Evolutionary conservation across 2,329 filamentous ascomycete genomes (phyloP).

Genomic region (Nemania sp.): DNA sequence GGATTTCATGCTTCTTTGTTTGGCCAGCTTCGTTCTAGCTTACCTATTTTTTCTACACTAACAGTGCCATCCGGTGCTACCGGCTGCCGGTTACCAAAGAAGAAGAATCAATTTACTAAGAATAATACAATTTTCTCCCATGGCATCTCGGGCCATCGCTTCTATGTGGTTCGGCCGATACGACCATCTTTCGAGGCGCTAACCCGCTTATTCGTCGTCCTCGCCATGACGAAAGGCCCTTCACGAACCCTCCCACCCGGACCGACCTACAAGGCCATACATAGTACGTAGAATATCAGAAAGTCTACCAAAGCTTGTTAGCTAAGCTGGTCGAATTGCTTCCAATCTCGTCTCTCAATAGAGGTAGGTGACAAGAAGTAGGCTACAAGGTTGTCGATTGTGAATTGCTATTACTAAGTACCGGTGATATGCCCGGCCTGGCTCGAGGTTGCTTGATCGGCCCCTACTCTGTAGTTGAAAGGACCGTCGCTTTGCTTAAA

Average conservation of each 20-base stretch:
- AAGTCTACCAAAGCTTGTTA: neutral
- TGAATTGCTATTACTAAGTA: neutral
- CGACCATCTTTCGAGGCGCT: neutral
- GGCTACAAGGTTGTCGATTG: neutral
- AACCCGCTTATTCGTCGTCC: neutral
- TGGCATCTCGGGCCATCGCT: slow-evolving; percentile 6
- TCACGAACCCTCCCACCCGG: neutral
- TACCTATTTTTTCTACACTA: neutral
- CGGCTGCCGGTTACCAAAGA: neutral
- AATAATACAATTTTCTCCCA: neutral
- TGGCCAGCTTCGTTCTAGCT: neutral
- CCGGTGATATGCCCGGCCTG: neutral
- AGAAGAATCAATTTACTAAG: neutral
- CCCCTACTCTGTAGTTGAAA: neutral
- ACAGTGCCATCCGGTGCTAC: slow-evolving; percentile 15
- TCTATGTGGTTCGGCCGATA: slow-evolving; percentile 11
- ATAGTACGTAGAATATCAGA: neutral
- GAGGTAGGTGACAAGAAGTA: neutral
- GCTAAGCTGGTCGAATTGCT: neutral
- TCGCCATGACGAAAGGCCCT: neutral
- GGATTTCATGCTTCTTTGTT: slow-evolving; percentile 1
- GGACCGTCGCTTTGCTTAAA: slow-evolving; percentile 1
- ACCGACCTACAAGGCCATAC: neutral
- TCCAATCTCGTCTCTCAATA: neutral
- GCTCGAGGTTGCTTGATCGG: neutral